Evolutionary conservation across 345 rosid species (phyloP), one percentile per base, ranked within the genome.

Genomic region (Clarkia xantiana): DNA sequence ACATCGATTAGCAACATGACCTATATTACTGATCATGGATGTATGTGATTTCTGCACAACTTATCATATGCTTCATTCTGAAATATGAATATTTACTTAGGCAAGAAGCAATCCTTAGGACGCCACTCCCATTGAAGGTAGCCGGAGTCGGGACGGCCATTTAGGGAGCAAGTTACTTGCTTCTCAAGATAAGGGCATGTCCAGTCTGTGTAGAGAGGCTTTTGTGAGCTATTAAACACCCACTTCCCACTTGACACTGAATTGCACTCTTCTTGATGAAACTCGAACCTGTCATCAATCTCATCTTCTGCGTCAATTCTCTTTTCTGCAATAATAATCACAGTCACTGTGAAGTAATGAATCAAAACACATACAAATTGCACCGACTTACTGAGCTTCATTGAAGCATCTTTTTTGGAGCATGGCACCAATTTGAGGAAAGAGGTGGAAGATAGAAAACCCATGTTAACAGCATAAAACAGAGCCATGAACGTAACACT

Each of bases 51-150:
- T n/a, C n/a, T n/a, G n/a, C n/a, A n/a, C n/a, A n/a, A n/a, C n/a
- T n/a, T n/a, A n/a, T n/a, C n/a, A n/a, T n/a, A n/a, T n/a, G n/a
- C n/a, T n/a, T n/a, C n/a, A n/a, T 47, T 47, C 15, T 46, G 49
- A 19, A 19, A 9, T 19, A n/a, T 15, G 16, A 11, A 5, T 42
- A 22, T 22, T 14, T 23, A 85, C 97, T 79, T 74, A 23, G 97
- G 95, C 61, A 90, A 57, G 46, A 69, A 70, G 51, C 97, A 90
- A 43, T 90, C 97, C 16, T 85, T 88, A 1, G 87, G 94, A 52
- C 76, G 94, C 97, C 97, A 90, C 53, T 80, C 91, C 97, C 95
- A 90, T 23, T 70, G 77, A 10, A 64, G 86, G 59, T 85, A 90
- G 47, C 77, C 81, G 1, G 83, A 76, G 49, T 90, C 91, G 40